Evolutionary conservation across 1,139 yeast species (phyloP), one percentile per base, ranked within the genome.

Genomic region (Hemisphaericaspora xylofermentans): DNA sequence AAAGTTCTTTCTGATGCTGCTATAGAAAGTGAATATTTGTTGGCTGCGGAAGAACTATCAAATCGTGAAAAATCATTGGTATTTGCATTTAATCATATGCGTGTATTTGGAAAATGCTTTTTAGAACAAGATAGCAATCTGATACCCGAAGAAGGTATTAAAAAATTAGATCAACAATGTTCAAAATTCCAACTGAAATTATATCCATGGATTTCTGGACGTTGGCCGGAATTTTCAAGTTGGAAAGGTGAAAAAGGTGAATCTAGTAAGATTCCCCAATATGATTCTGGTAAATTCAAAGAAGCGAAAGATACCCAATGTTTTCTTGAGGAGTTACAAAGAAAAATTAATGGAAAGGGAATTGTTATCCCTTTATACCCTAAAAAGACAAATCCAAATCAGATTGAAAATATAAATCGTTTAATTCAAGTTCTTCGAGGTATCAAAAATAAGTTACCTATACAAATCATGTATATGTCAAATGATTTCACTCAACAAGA

Each of bases 311-410:
- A 29, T 4, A 32, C 33, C n/a, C 13, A 21, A 12, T 43, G 64
- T 35, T 44, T 54, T 22, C 28, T 58, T 9, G 41, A 45, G 10
- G 30, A 47, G n/a, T 43, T 60, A 33, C 37, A 39, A 18, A 16
- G 26, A 0, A 46, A 41, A 25, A 54, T 60, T 30, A 50, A 50
- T 26, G 72, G 71, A 0, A 52, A 48, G 30, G 74, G 74, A 0
- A 63, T 68, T 7, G 70, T 68, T 3, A 61, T 68, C 4, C 69
- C 72, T 0, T 33, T 67, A 2, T 39, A 54, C 9, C 59, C 59
- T 1, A 41, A 43, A 24, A 34, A 46, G 3, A 37, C 41, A 17
- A 41, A 49, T n/a, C 41, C 38, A 21, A 41, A 40, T n/a, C 63
- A 56, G 39, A 22, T 63, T 4, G 48, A 52, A 3, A 49, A 57